These are phyloP conservation scores for Penicillium macrosclerotiorum DNA, from an alignment of 495 filamentous ascomycete species.

Conservation along the genomic window DNA sequence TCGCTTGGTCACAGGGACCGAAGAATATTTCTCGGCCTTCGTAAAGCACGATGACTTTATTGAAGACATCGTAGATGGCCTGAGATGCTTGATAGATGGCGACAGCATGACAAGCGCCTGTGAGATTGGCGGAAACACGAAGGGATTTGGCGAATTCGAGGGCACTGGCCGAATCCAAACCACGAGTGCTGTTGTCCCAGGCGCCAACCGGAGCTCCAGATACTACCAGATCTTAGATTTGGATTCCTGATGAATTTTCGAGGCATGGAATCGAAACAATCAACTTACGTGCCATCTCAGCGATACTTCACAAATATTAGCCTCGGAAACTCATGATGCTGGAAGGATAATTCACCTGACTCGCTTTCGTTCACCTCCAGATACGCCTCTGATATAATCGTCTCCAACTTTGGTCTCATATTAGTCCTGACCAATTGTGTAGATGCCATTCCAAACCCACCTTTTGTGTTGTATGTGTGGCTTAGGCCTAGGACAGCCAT, in stretches of 20 bases:
- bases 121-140: conserved; percentile 68
- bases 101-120: conserved; percentile 72
- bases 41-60: conserved; percentile 62
- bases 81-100: conserved; percentile 85
- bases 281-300: conserved; percentile 55
- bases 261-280: not conserved
- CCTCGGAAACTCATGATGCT: not conserved
- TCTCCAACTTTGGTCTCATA: conserved; percentile 39
- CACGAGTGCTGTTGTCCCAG: conserved; percentile 86
- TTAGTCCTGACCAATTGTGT: conserved; percentile 44
- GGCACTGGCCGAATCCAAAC: conserved; percentile 80
- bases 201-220: conserved; percentile 70
- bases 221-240: conserved; percentile 33
- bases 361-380: conserved; percentile 79
- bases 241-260: too few species aligned
- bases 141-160: conserved; percentile 70
- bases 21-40: conserved; percentile 69
- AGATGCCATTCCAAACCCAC: conserved; percentile 36
- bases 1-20: conserved; percentile 55
- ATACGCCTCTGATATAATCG: conserved; percentile 62
- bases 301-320: conserved; percentile 39
- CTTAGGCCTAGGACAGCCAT: conserved; percentile 60
- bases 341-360: conserved; percentile 37
- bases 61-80: conserved; percentile 70
- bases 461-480: conserved; percentile 53